A percentile compares a stretch with the other conserved stretches of the same genome.
Evolutionary conservation across 2,329 filamentous ascomycete species (phyloP).

Genomic region (Pseudogymnoascus sp.): DNA sequence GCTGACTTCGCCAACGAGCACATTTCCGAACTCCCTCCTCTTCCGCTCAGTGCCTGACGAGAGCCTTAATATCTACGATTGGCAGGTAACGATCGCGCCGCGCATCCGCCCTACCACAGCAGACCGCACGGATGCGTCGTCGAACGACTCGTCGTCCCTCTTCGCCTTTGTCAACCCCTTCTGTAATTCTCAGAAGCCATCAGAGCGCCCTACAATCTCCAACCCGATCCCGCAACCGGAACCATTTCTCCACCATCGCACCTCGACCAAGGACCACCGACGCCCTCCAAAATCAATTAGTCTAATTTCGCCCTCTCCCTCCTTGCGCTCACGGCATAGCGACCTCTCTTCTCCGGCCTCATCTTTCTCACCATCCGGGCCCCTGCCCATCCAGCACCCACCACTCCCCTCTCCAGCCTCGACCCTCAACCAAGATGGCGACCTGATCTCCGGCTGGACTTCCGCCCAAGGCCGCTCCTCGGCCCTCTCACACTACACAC

Average conservation of each 20-base stretch:
- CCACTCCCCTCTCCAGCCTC: constrained; percentile 51
- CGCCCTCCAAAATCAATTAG: constrained; percentile 36
- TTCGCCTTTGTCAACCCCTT: constrained; percentile 28
- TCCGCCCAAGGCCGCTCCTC: constrained; percentile 52
- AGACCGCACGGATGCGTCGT: constrained; percentile 12
- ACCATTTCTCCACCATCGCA: constrained; percentile 38
- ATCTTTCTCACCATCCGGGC: constrained; percentile 29
- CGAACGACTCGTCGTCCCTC: constrained; percentile 2
- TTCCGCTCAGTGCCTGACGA: constrained; percentile 50
- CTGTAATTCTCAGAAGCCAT: neutral
- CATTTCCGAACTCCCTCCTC: constrained; percentile 38
- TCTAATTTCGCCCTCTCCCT: constrained; percentile 51
- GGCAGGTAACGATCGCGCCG: constrained; percentile 41
- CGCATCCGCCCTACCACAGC: constrained; percentile 27
- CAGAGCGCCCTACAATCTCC: constrained; percentile 9
- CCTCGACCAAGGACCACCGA: constrained; percentile 39
- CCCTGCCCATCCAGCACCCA: constrained; percentile 37
- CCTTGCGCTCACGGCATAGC: constrained; percentile 53
- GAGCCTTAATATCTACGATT: constrained; percentile 48
- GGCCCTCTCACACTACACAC: constrained; percentile 40
- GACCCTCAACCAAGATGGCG: constrained; percentile 45
- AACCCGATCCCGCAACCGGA: constrained; percentile 19
- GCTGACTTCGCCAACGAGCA: constrained; percentile 31
- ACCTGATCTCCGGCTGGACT: constrained; percentile 55
- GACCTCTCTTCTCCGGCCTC: constrained; percentile 44